Evolutionary conservation across 2,329 filamentous ascomycete genomes (phyloP), one percentile per base, ranked within the genome.

Genomic region (Pseudovirgaria hyperparasitica): DNA sequence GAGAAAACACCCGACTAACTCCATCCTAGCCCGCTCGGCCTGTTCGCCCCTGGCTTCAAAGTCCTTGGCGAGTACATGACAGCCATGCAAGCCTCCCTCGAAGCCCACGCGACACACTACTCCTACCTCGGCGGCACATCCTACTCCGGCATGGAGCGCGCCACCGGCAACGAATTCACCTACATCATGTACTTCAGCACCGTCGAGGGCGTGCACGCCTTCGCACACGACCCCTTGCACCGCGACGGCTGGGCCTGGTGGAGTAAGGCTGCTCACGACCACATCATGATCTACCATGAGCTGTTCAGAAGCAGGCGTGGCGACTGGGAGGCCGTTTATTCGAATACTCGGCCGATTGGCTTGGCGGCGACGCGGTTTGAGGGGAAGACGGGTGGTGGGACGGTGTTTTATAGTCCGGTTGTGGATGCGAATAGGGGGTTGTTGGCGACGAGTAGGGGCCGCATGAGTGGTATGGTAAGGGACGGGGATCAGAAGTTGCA

Each of bases 231-330:
- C 23, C 40, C 52, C 5, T 29, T 60, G 6, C 70, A 73, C 39
- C 54, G 59, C 9, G 43, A 54, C 19, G 59, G 46, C 1, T 67
- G 64, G 66, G 55, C 63, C 24, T 70, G 60, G 59, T 67, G 59
- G 43, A 54, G 57, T 28, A 44, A 40, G 26, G 50, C 51, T 23
- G 39, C 55, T 15, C 34, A 49, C 21, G 37, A 41, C 15, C 54
- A 67, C 34, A 38, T 72, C 14, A 57, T 57, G 5, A 62, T 72
- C 35, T 71, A 55, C 33, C 69, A 74, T 40, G 69, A 73, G 55
- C 57, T 60, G 0, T 71, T 64, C 35, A 46, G 55, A 15, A 58
- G 61, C 5, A 55, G 56, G 1, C 44, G 48, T 3, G 52, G 56
- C 4, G 47, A 49, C 6, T 68, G 64, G 46, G 68, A 73, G 56